Evolutionary conservation across 2,329 filamentous ascomycete genomes (phyloP).

Genomic region (Mycosphaerella arachidis): DNA sequence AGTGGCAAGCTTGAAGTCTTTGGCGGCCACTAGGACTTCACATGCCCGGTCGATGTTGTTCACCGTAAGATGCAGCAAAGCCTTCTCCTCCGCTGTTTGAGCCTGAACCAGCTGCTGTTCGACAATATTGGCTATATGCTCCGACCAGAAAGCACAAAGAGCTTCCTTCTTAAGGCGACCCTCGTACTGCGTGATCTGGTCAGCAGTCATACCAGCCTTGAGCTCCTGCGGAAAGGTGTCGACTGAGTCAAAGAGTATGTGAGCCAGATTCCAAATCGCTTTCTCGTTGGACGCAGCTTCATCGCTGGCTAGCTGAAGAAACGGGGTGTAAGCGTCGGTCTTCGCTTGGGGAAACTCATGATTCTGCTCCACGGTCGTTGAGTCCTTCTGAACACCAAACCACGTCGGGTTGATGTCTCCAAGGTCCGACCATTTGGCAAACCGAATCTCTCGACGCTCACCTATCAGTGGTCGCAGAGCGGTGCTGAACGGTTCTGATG

Average conservation of each 20-base stretch:
- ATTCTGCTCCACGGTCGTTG: conserved; percentile 41
- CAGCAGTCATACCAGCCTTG: conserved; percentile 38
- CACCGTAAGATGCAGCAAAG: conserved; percentile 71
- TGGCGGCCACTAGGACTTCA: conserved; percentile 67
- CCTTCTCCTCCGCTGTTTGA: conserved; percentile 71
- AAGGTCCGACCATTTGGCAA: conserved; percentile 57
- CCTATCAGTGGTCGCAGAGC: conserved; percentile 57
- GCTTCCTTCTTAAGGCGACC: conserved; percentile 50
- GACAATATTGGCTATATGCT: conserved; percentile 37
- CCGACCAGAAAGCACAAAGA: conserved; percentile 63
- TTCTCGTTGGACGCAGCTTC: conserved; percentile 55
- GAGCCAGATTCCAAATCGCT: conserved; percentile 78
- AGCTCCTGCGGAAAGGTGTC: conserved; percentile 24
- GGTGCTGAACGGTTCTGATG: conserved; percentile 49
- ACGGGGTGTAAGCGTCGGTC: conserved; percentile 44
- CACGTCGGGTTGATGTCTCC: conserved; percentile 35
- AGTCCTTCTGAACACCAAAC: conserved; percentile 19
- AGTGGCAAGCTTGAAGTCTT: conserved; percentile 78
- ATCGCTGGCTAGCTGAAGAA: conserved; percentile 42
- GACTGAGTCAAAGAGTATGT: conserved; percentile 77
- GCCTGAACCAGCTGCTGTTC: conserved; percentile 53
- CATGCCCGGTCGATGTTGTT: conserved; percentile 80
- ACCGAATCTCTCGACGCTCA: conserved; percentile 60
- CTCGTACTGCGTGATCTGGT: conserved; percentile 39
- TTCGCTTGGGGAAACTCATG: conserved; percentile 54